Conservation (phyloP, 495 filamentous ascomycete species). For the Talaromyces stipitatus region DNA sequence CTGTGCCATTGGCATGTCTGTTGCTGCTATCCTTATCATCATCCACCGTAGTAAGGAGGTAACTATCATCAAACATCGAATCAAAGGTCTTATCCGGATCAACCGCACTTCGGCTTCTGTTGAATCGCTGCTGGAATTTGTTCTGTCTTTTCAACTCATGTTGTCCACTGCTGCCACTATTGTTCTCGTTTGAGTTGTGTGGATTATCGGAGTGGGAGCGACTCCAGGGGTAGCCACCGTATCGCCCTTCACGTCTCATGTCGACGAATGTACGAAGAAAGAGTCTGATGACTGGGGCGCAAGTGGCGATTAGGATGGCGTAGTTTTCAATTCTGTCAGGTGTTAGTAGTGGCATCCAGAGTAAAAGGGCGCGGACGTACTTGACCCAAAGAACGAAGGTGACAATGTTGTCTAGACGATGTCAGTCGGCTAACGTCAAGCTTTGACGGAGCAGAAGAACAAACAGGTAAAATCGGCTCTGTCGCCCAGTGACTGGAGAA, state of each 20-base stretch:
- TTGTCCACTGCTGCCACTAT: slow-evolving; percentile 14
- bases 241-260: slow-evolving; percentile 12
- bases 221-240: slow-evolving; percentile 20
- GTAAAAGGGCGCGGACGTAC: slow-evolving; percentile 10
- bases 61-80: not conserved
- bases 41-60: not conserved
- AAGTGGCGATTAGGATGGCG: slow-evolving; percentile 25
- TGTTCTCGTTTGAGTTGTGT: slow-evolving; percentile 4
- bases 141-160: not conserved
- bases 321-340: slow-evolving; percentile 30
- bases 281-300: slow-evolving; percentile 24
- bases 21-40: not conserved
- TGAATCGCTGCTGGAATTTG: not conserved
- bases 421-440: not conserved
- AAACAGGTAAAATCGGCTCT: slow-evolving; percentile 22
- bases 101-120: not conserved
- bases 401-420: slow-evolving; percentile 22
- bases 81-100: not conserved
- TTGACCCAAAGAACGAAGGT: slow-evolving; percentile 31
- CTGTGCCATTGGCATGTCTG: not conserved
- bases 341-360: not conserved
- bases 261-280: slow-evolving; percentile 24
- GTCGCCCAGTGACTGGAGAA: slow-evolving; percentile 23
- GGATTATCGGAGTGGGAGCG: slow-evolving; percentile 13
- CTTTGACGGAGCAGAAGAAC: not conserved